Percentiles rank a stretch among this genome's conserved stretches.
Evolutionary conservation across 2,329 filamentous ascomycete species (phyloP).

Genomic region (Venturia effusa): DNA sequence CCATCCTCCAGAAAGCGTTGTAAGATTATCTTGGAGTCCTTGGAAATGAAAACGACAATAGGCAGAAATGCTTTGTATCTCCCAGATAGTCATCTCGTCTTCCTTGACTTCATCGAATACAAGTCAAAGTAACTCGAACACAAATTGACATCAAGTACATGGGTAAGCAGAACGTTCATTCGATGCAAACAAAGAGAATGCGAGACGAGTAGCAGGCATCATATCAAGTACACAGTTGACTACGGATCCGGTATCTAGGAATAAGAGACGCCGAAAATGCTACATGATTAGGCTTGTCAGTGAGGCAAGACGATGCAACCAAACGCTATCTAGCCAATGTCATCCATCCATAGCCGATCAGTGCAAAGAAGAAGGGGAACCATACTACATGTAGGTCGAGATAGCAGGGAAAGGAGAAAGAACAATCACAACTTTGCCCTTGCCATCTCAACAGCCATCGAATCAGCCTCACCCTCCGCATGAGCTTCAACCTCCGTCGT

Average conservation of each 20-base stretch:
- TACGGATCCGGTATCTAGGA: background rate
- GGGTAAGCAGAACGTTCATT: background rate
- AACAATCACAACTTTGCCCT: constrained; percentile 8
- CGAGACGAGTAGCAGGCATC: background rate
- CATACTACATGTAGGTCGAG: background rate
- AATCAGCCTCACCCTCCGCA: constrained; percentile 4
- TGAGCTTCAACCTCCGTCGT: constrained; percentile 1
- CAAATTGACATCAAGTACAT: no score
- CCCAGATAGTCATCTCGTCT: no score
- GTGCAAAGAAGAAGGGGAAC: background rate
- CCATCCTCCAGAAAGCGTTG: no score
- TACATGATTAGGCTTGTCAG: background rate
- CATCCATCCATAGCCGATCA: background rate
- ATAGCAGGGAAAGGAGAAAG: background rate
- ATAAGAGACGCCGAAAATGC: background rate
- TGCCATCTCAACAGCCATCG: background rate
- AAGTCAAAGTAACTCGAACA: no score
- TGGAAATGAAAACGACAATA: no score
- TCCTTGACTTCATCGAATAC: no score
- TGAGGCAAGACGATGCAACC: background rate
- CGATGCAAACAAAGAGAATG: background rate
- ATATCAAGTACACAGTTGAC: background rate
- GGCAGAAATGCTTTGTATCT: no score
- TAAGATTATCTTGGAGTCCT: no score
- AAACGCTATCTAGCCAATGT: background rate